Percentiles rank a stretch among this genome's conserved stretches.
Evolutionary conservation across 2,329 filamentous ascomycete genomes (phyloP).

Genomic region (Sphaerulina musiva): DNA sequence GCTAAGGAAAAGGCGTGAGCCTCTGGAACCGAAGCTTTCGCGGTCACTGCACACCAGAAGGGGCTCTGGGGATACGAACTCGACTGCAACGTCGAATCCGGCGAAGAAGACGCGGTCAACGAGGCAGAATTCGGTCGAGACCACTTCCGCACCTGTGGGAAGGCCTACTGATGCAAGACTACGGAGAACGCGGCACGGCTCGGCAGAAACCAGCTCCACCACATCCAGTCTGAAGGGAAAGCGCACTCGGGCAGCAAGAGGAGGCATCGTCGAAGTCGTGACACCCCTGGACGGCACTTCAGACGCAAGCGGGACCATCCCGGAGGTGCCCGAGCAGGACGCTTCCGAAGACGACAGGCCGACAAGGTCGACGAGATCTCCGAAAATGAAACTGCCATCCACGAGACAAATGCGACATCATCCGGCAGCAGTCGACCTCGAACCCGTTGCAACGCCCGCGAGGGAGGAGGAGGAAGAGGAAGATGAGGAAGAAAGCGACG

Average conservation of each 20-base stretch:
- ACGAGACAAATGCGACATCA: slow-evolving; percentile 7
- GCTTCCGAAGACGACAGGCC: slow-evolving; percentile 4
- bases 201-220: slow-evolving; percentile 18
- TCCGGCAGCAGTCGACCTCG: neutral
- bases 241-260: slow-evolving; percentile 14
- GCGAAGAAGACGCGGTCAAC: neutral
- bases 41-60: neutral
- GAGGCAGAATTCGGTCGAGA: slow-evolving; percentile 13
- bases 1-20: slow-evolving; percentile 5
- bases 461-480: slow-evolving; percentile 5
- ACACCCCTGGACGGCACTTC: slow-evolving; percentile 17
- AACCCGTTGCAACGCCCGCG: slow-evolving; percentile 14
- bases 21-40: slow-evolving; percentile 6
- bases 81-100: neutral
- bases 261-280: slow-evolving; percentile 15
- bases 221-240: slow-evolving; percentile 24
- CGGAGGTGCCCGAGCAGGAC: slow-evolving; percentile 7
- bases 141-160: neutral
- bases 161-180: neutral
- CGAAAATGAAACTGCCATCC: slow-evolving; percentile 5
- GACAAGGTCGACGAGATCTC: slow-evolving; percentile 7
- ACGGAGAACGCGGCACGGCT: slow-evolving; percentile 14
- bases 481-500: slow-evolving; percentile 14
- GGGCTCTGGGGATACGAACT: neutral
- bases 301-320: slow-evolving; percentile 5